Evolutionary conservation across 495 filamentous ascomycete species (phyloP).

Genomic region (Venustampulla echinocandica): DNA sequence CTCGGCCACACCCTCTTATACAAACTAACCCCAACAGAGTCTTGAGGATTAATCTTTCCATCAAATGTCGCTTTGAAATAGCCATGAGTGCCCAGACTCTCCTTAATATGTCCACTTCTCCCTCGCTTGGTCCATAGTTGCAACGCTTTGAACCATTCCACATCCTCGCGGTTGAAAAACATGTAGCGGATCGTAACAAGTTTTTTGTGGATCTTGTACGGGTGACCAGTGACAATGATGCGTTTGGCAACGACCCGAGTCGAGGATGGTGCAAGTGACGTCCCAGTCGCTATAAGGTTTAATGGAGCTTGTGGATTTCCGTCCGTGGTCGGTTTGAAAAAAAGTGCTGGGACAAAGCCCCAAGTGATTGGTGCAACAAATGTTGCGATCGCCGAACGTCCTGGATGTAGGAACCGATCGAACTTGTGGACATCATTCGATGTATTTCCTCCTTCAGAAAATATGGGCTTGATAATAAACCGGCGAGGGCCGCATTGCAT

Average conservation of each 20-base stretch:
- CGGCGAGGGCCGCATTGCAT: conserved; percentile 82
- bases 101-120: conserved; percentile 81
- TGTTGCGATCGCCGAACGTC: conserved; percentile 80
- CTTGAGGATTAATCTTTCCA: conserved; percentile 86
- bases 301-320: conserved; percentile 34
- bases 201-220: conserved; percentile 96
- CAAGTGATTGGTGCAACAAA: conserved; percentile 87
- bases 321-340: conserved; percentile 53
- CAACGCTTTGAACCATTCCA: conserved; percentile 92
- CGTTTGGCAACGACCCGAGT: conserved; percentile 84
- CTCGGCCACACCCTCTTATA: conserved; percentile 92
- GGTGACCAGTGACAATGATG: conserved; percentile 88
- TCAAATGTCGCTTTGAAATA: conserved; percentile 99
- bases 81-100: conserved; percentile 89
- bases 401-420: conserved; percentile 86
- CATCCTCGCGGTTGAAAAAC: conserved; percentile 96
- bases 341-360: conserved; percentile 82
- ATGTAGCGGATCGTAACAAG: conserved; percentile 96
- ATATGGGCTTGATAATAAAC: conserved; percentile 80
- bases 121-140: conserved; percentile 91
- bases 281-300: conserved; percentile 75
- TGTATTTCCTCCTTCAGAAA: conserved; percentile 73
- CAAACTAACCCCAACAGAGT: conserved; percentile 82
- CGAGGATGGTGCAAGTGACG: conserved; percentile 68
- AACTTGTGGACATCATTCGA: conserved; percentile 96